Percentiles rank a stretch among this genome's conserved stretches.
Evolutionary conservation across 345 rosid species (phyloP).

Genomic region (Gossypium turneri): DNA sequence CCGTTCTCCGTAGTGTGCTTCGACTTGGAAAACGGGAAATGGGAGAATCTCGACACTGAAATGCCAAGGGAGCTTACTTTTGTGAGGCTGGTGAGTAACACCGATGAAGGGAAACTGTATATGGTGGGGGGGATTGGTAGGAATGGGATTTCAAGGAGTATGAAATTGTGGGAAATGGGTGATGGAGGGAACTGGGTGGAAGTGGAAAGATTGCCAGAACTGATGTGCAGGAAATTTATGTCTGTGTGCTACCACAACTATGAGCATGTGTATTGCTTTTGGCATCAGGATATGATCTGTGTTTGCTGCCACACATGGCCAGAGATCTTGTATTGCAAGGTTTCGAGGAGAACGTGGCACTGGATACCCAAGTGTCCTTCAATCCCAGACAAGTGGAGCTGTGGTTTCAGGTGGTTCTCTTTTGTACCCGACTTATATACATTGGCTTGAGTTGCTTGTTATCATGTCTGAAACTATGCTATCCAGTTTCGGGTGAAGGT

Average conservation of each 20-base stretch:
- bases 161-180: conserved; percentile 64
- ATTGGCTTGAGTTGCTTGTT: conserved; percentile 34
- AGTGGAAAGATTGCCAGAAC: conserved; percentile 60
- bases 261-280: conserved; percentile 80
- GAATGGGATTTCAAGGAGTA: conserved; percentile 71
- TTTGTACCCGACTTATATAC: conserved; percentile 67
- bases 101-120: conserved; percentile 43
- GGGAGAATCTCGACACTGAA: conserved; percentile 33
- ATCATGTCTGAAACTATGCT: background rate
- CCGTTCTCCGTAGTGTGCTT: conserved; percentile 54
- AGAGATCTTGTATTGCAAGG: conserved; percentile 73
- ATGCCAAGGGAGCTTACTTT: conserved; percentile 55
- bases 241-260: conserved; percentile 87
- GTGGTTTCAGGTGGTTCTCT: conserved; percentile 93
- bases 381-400: conserved; percentile 82
- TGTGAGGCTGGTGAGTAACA: conserved; percentile 54
- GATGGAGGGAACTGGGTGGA: conserved; percentile 47
- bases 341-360: conserved; percentile 74
- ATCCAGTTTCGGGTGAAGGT: background rate
- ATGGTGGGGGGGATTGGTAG: conserved; percentile 78
- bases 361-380: conserved; percentile 88
- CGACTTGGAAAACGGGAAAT: conserved; percentile 41
- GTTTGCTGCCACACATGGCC: conserved; percentile 96
- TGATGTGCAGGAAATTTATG: conserved; percentile 73
- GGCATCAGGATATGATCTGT: conserved; percentile 80